Percentiles rank a stretch among this genome's conserved stretches.
phyloP scores from a whole-genome alignment of 257 asterid genomes.

The Lantana camara region DNA sequence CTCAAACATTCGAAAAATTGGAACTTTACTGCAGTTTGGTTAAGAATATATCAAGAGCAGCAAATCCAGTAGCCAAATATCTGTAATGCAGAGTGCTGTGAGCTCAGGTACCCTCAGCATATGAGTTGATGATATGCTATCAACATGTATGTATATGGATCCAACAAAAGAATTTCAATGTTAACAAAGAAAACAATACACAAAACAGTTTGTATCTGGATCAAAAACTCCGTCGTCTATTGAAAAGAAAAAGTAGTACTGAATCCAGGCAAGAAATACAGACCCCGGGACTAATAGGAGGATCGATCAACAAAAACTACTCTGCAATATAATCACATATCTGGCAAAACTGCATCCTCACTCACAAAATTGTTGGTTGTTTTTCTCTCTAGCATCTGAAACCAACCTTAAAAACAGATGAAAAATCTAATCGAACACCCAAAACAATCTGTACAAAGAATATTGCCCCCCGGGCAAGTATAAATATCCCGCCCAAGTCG shows the following conservation, averaged over 20 bases:
- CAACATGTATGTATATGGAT: neutral
- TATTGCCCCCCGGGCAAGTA: neutral
- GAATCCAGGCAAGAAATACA: neutral
- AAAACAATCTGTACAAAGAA: constrained; percentile 36
- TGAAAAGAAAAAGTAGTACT: too few species aligned
- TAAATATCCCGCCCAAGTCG: neutral
- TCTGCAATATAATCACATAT: neutral
- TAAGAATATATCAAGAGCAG: too few species aligned
- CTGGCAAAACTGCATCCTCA: too few species aligned
- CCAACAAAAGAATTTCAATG: neutral
- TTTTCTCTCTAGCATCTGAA: constrained; percentile 30
- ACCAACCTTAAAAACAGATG: constrained; percentile 31
- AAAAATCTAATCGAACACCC: neutral
- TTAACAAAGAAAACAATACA: too few species aligned
- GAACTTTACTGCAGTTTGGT: too few species aligned
- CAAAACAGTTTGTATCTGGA: too few species aligned
- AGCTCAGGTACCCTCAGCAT: neutral
- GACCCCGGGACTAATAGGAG: neutral
- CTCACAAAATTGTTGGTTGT: neutral
- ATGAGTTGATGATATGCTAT: neutral
- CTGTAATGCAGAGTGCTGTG: neutral
- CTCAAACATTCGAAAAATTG: too few species aligned
- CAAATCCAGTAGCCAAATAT: neutral
- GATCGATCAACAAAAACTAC: neutral
- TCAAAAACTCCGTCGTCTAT: neutral